Evolutionary conservation across 2,329 filamentous ascomycete species (phyloP).

Genomic region (Pseudogymnoascus sp.): DNA sequence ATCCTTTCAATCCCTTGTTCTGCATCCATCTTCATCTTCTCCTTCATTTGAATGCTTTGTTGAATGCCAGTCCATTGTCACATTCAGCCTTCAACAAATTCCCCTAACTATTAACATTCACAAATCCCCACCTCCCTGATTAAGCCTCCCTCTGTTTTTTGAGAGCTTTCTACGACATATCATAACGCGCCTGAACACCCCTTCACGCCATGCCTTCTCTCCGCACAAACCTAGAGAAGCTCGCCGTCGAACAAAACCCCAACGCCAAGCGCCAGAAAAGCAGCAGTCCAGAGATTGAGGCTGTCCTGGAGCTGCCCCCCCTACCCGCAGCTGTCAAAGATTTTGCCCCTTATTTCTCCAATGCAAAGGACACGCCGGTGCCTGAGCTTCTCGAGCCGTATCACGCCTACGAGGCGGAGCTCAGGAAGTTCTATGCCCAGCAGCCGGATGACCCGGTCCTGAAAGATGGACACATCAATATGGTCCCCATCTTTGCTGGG

Average conservation of each 20-base stretch:
- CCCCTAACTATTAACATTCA: background rate
- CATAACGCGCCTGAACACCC: background rate
- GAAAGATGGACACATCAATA: slow-evolving; percentile 52
- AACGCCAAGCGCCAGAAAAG: slow-evolving; percentile 8
- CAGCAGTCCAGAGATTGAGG: background rate
- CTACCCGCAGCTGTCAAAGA: slow-evolving; percentile 23
- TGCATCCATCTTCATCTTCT: background rate
- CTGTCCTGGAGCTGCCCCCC: slow-evolving; percentile 20
- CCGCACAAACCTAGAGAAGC: background rate
- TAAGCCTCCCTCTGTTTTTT: background rate
- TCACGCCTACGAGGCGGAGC: slow-evolving; percentile 58
- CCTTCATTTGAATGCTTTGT: background rate
- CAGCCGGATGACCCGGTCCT: slow-evolving; percentile 54
- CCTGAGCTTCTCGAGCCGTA: slow-evolving; percentile 58
- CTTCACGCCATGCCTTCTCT: background rate
- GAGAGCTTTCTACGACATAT: background rate
- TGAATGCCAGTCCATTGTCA: background rate
- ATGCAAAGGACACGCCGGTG: slow-evolving; percentile 49
- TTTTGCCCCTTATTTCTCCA: slow-evolving; percentile 44
- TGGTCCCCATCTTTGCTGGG: slow-evolving; percentile 59
- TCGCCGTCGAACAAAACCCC: background rate
- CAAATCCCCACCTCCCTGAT: background rate
- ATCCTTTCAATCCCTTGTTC: background rate
- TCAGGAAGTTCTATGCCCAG: slow-evolving; percentile 65
- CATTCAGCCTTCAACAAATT: background rate